Evolutionary conservation across 192 early-diverging fungal genomes (phyloP), one percentile per base, ranked within the genome.

Genomic region (Backusella luteola): DNA sequence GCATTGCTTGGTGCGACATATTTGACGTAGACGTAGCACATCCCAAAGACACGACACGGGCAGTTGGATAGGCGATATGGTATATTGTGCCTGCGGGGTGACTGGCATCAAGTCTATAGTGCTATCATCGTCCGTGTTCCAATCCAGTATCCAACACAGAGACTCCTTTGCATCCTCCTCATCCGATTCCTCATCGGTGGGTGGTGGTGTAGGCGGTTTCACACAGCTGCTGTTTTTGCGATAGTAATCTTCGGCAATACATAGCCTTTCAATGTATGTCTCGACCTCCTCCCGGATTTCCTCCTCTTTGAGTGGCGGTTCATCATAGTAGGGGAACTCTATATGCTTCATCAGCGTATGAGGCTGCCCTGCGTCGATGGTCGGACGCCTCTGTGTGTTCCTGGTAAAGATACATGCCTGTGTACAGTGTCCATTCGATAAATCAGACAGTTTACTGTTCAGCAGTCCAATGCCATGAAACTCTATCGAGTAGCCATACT

Each of bases 371-470:
- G 44, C 63, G 9, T 46, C 11, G 12, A 34, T 66, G 0, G 41
- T 3, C 0, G 23, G 44, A 26, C 72, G 39, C 1, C 14, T 42
- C 6, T 68, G 66, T 19, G 71, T 19, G 0, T 67, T n/a, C 2
- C 66, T 70, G 21, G 32, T 71, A 38, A 95, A 94, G 1, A 93
- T 85, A 4, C 93, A 93, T 68, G 92, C 87, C 84, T 97, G 94
- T 11, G 93, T 91, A 77, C 92, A 93, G 49, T 84, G 80, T 5
- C 92, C 93, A 9, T 86, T 77, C 3, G 74, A 68, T 41, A 80
- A 80, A 85, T 89, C 78, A 17, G 71, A 69, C 78, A 73, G 11
- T 56, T 86, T 66, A 70, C 44, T 42, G 42, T 85, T 32, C 67
- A 90, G 35, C 53, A 69, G 59, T 0, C 94, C 94, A 1, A 93